These are phyloP conservation scores for Ceratocystis harringtonii DNA, from an alignment of 2,329 filamentous ascomycete genomes.

Conservation along the genomic window DNA sequence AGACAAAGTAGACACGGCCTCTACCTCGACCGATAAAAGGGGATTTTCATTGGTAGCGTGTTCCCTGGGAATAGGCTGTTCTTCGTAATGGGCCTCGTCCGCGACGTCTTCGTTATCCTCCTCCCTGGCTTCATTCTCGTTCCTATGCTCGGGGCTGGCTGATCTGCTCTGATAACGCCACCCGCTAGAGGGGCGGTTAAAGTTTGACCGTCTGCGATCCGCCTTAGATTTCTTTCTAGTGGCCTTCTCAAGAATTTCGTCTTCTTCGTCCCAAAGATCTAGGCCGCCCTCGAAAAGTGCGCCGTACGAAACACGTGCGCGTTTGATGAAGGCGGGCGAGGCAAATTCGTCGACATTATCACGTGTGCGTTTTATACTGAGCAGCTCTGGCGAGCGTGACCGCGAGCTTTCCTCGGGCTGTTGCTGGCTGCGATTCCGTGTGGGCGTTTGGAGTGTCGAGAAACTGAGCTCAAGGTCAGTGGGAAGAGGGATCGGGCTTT, in stretches of 20 bases:
- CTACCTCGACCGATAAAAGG: not conserved
- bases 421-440: slow-evolving; percentile 17
- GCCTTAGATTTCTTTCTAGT: slow-evolving; percentile 41
- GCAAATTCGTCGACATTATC: slow-evolving; percentile 41
- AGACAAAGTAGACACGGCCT: not conserved
- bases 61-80: not conserved
- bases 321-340: slow-evolving; percentile 69
- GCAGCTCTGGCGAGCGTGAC: not conserved
- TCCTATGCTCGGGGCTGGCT: slow-evolving; percentile 45
- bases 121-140: slow-evolving; percentile 18
- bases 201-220: slow-evolving; percentile 21
- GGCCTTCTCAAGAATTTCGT: slow-evolving; percentile 24
- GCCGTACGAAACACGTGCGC: slow-evolving; percentile 53
- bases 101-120: slow-evolving; percentile 3
- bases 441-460: slow-evolving; percentile 18
- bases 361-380: slow-evolving; percentile 19
- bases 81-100: not conserved
- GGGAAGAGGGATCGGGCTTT: slow-evolving; percentile 16
- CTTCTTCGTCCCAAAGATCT: slow-evolving; percentile 56
- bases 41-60: not conserved
- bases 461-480: slow-evolving; percentile 8
- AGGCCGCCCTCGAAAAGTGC: slow-evolving; percentile 47
- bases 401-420: not conserved
- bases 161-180: slow-evolving; percentile 66
- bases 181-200: slow-evolving; percentile 44